A percentile compares a stretch with the other conserved stretches of the same genome.
Evolutionary conservation across 352 stramenopile species (phyloP).

Genomic region (Phytophthora nicotianae): DNA sequence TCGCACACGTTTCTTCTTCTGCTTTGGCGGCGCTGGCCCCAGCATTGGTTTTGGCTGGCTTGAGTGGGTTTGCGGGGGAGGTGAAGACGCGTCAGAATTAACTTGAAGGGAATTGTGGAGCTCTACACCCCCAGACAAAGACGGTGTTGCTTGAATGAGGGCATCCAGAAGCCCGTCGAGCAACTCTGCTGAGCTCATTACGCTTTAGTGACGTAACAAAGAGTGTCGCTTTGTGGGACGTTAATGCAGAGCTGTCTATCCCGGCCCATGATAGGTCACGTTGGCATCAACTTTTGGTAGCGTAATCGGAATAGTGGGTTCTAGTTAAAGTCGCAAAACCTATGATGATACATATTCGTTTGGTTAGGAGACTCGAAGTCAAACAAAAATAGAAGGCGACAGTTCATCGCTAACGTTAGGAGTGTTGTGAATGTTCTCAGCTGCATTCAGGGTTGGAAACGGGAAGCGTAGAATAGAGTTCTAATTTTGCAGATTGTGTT

Average conservation of each 20-base stretch:
- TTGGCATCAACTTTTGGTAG: neutral
- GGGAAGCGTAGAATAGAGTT: no score
- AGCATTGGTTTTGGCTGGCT: neutral
- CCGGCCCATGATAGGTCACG: neutral
- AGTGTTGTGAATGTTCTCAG: no score
- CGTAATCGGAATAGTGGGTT: neutral
- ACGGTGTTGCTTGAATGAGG: neutral
- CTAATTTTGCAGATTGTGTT: no score
- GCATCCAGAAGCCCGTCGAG: neutral
- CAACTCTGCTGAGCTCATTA: neutral
- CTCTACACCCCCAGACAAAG: neutral
- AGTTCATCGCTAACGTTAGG: no score
- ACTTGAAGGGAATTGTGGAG: neutral
- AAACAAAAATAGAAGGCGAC: no score
- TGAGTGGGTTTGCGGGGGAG: neutral
- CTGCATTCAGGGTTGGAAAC: no score
- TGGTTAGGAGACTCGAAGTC: no score
- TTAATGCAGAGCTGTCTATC: no score
- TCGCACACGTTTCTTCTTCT: slow-evolving; percentile 29
- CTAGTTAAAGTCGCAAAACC: no score
- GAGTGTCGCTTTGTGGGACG: no score
- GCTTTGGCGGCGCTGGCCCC: neutral
- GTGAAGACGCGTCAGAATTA: neutral
- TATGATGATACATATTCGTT: no score
- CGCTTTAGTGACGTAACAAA: neutral